Evolutionary conservation across 371 early-diverging fungal genomes (phyloP), one percentile per base, ranked within the genome.

Genomic region (Mortierella sp.): DNA sequence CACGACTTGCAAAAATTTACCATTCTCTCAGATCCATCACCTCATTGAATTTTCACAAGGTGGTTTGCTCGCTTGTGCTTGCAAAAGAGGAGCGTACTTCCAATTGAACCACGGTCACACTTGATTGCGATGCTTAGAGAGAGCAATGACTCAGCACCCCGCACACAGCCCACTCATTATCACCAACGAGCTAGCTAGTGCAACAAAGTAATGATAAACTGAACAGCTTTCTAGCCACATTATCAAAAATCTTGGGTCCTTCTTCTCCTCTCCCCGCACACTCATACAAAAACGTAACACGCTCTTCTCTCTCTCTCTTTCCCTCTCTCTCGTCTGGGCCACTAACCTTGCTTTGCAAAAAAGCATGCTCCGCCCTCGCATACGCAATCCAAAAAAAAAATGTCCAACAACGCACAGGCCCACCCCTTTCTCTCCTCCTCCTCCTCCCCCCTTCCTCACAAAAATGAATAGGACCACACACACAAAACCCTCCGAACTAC

Each of bases 361-460:
- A 14, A 28, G 59, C 31, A 59, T 59, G 5, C 28, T 28, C 28
- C 59, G n/a, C 50, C 51, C 51, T 51, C 51, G 21, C 51, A 19
- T 19, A 51, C 51, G 51, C 51, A 51, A 57, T 57, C 46, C 50
- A 50, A 50, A 50, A 50, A 14, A 16, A 50, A 50, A 50, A 50
- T 11, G 6, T 59, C 59, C 31, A 59, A 61, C 61, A 21, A 19
- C 61, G 61, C 61, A 61, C 61, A 61, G 61, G 61, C 61, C 61
- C 13, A 14, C 10, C 50, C 50, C 16, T 50, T 16, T 16, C 13
- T 14, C 50, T 16, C 44, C 9, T 46, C 46, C 46, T 46, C 46
- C 44, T 50, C 50, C 50, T 50, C 50, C 31, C 31, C 1, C 5
- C 61, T 10, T 59, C 16, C 37, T 16, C 61, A 31, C 34, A 40